phyloP scores from a whole-genome alignment of 1,284 basidiomycete genomes.

The Rhodotorula sp. region DNA sequence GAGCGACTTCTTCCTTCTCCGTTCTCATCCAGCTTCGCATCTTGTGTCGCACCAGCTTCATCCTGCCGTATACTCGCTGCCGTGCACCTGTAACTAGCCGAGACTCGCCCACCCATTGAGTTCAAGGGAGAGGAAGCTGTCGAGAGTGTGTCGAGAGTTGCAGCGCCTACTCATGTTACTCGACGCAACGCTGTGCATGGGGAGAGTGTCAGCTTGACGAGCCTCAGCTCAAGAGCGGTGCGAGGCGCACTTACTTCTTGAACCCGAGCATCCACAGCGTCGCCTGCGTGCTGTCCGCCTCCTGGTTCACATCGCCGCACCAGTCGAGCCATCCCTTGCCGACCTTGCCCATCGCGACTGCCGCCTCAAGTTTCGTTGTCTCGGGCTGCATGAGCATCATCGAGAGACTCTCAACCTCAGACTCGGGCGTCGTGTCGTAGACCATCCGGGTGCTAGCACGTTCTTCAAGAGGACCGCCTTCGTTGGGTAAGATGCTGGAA shows the following conservation, averaged over 20 bases:
- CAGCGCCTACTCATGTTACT: too few species aligned
- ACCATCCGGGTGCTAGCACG: neutral
- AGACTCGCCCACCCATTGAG: too few species aligned
- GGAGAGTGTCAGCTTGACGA: too few species aligned
- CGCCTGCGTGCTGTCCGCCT: neutral
- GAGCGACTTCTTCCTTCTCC: too few species aligned
- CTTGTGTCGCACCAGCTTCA: too few species aligned
- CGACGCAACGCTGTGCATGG: too few species aligned
- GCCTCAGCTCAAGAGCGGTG: too few species aligned
- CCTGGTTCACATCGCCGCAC: conserved; percentile 13
- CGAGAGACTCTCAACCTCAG: neutral
- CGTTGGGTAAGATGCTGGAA: neutral
- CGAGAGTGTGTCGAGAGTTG: too few species aligned
- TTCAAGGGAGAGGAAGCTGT: too few species aligned
- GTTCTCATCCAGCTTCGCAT: too few species aligned
- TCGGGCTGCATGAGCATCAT: neutral
- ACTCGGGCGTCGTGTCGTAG: neutral
- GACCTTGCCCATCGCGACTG: conserved; percentile 5
- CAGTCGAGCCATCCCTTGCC: conserved; percentile 5
- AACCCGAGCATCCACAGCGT: conserved; percentile 3
- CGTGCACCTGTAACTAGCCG: too few species aligned
- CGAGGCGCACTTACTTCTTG: neutral
- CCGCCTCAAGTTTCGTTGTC: neutral
- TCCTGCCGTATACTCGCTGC: too few species aligned
- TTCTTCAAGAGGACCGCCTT: conserved; percentile 1